Conservation (phyloP, 2,329 filamentous ascomycete species). For the Madurella mycetomatis region DNA sequence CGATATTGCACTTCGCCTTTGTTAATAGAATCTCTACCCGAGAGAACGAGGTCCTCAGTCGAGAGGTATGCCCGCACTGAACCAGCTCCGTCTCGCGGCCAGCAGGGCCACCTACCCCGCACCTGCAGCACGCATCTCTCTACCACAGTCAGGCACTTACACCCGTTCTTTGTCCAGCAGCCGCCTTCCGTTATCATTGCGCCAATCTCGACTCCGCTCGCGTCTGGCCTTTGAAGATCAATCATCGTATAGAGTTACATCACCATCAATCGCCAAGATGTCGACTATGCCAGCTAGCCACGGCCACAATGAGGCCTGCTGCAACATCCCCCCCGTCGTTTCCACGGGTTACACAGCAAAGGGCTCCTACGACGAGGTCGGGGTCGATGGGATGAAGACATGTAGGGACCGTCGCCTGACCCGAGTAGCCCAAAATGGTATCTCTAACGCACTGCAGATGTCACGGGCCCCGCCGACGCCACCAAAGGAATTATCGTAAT, state of each 20-base stretch:
- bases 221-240: neutral
- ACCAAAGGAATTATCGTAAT: conserved; percentile 58
- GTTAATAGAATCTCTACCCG: neutral
- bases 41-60: neutral
- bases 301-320: conserved; percentile 38
- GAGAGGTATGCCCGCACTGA: conserved; percentile 18
- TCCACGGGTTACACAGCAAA: conserved; percentile 40
- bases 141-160: conserved; percentile 12
- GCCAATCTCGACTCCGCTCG: neutral
- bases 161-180: conserved; percentile 15
- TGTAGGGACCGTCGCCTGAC: conserved; percentile 32
- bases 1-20: too few relatives aligned
- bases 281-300: conserved; percentile 32
- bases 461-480: conserved; percentile 43
- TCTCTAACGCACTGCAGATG: conserved; percentile 32
- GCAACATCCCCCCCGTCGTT: conserved; percentile 45
- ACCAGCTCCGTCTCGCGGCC: conserved; percentile 18
- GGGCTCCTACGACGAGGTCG: conserved; percentile 43
- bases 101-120: conserved; percentile 9
- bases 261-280: conserved; percentile 28
- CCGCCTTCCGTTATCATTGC: neutral
- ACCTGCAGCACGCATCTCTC: neutral
- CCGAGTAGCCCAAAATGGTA: neutral
- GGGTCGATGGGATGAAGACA: conserved; percentile 42
- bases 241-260: neutral